A percentile compares a stretch with the other conserved stretches of the same genome.
Conservation (phyloP, 2,329 filamentous ascomycete species). For the Fusarium incarnatum region DNA sequence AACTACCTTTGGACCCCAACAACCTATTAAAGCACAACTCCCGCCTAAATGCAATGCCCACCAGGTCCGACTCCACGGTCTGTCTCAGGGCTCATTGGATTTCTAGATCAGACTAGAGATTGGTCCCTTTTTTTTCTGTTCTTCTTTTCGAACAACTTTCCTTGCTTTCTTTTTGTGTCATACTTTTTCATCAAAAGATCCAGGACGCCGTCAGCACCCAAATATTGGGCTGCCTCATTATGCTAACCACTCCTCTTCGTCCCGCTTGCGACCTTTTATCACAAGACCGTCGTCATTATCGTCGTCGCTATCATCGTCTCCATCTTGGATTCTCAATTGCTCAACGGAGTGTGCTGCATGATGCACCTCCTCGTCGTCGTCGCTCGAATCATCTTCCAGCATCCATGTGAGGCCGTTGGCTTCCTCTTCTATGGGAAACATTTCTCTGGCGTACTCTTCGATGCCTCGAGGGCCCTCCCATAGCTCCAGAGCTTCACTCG, state of each 20-base stretch:
- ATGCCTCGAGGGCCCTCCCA: conserved; percentile 94
- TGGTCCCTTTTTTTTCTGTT: conserved; percentile 28
- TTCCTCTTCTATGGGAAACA: conserved; percentile 93
- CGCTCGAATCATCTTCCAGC: conserved; percentile 65
- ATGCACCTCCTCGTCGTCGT: conserved; percentile 53
- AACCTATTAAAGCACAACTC: conserved; percentile 42
- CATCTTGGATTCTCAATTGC: conserved; percentile 56
- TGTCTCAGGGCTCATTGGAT: conserved; percentile 15
- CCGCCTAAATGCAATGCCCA: conserved; percentile 47
- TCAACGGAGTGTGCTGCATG: conserved; percentile 53
- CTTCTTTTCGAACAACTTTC: conserved; percentile 26
- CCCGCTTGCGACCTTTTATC: conserved; percentile 67
- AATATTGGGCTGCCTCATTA: conserved; percentile 44
- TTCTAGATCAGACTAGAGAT: conserved; percentile 22
- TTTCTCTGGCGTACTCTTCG: conserved; percentile 94
- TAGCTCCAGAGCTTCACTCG: conserved; percentile 79
- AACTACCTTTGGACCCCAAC: conserved; percentile 2
- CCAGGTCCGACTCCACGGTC: conserved; percentile 33
- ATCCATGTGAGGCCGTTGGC: conserved; percentile 97
- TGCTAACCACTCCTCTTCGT: conserved; percentile 71
- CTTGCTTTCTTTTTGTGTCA: conserved; percentile 28
- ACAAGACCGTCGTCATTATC: conserved; percentile 69
- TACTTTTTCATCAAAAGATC: conserved; percentile 18
- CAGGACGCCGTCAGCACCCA: neutral
- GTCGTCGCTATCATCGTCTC: conserved; percentile 59